Evolutionary conservation across 805 yeast species (phyloP), one percentile per base, ranked within the genome.

Genomic region (Candida coleopterorum): DNA sequence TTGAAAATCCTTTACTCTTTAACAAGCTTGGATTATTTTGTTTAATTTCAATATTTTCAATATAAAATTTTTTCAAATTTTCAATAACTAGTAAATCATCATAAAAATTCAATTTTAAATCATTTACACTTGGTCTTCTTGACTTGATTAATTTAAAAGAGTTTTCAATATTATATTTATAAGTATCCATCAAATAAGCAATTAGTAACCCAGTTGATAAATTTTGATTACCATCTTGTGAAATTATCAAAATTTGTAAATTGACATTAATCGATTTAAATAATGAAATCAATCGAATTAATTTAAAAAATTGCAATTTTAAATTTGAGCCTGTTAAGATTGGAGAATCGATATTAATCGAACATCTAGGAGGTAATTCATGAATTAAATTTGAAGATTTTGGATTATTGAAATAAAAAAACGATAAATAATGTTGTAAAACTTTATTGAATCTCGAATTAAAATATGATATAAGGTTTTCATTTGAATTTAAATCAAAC

Each of bases 131-230:
- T 4, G 59, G 55, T 14, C 52, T 41, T 4, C 41, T 37, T 18
- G 24, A 17, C 25, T 46, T 43, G 24, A 66, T 37, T 25, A 52
- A 41, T 34, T 49, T 46, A 38, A 55, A 52, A 33, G 66, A 49
- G 8, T 60, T 52, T 18, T 46, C 50, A 22, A 62, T 49, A 40
- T 66, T 59, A 39, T 55, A 62, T 38, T 53, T 53, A 43, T 66
- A 66, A 35, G 44, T 48, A 45, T 66, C 72, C 71, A 66, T 66
- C 42, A 64, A 50, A 37, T 59, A 62, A 29, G 66, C 58, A 16
- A 62, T 53, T 5, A 58, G 43, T 34, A 66, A 46, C 9, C 62
- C 59, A 3, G 62, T 62, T 18, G 68, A 53, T 16, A 56, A 39
- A 29, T 41, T 43, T 34, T 42, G 45, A 28, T 44, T 42, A 2